These are phyloP conservation scores for Neofusicoccum kwambonambiense DNA, from an alignment of 2,329 filamentous ascomycete species.

Conservation along the genomic window DNA sequence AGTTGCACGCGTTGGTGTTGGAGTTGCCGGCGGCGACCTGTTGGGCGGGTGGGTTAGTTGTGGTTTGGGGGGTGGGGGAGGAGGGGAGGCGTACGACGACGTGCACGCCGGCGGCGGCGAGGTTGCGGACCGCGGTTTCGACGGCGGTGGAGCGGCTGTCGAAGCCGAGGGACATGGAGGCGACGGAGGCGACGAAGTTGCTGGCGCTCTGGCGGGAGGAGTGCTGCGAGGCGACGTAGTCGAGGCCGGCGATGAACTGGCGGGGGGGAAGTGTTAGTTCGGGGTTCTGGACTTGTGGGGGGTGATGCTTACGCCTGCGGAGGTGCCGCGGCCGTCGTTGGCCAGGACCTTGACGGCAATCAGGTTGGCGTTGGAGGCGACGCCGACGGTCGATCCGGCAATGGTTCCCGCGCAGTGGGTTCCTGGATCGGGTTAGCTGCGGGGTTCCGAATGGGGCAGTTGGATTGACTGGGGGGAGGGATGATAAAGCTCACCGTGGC, in stretches of 20 bases:
- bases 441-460: no score
- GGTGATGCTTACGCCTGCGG: background rate
- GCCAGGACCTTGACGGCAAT: slow-evolving; percentile 39
- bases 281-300: background rate
- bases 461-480: no score
- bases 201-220: slow-evolving; percentile 37
- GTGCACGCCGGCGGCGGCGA: slow-evolving; percentile 42
- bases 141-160: slow-evolving; percentile 34
- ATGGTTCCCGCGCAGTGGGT: slow-evolving; percentile 38
- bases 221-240: slow-evolving; percentile 46
- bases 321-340: background rate
- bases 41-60: no score
- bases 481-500: background rate
- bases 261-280: background rate
- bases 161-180: slow-evolving; percentile 48
- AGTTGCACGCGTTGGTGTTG: no score
- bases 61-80: no score
- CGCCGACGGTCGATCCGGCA: slow-evolving; percentile 32
- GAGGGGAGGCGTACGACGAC: slow-evolving; percentile 13
- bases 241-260: slow-evolving; percentile 46
- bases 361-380: slow-evolving; percentile 37
- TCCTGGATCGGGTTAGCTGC: slow-evolving; percentile 20
- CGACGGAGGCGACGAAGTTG: slow-evolving; percentile 45
- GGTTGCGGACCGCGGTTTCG: slow-evolving; percentile 34
- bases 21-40: no score